A percentile compares a stretch with the other conserved stretches of the same genome.
Conservation (phyloP, 352 stramenopile genomes). For the Albugo candida region DNA sequence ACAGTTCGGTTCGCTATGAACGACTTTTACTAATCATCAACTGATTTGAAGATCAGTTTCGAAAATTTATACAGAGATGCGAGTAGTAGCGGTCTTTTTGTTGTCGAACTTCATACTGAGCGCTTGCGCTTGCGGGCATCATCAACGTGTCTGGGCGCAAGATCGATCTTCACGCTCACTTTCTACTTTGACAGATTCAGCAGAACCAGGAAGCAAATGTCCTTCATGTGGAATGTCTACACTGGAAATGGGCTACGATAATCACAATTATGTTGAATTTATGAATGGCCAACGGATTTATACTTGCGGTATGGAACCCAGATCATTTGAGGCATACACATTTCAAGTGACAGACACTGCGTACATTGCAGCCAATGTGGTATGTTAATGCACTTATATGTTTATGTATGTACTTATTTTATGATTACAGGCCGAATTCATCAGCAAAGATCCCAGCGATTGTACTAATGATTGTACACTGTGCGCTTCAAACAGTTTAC, state of each 20-base stretch:
- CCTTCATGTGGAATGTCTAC: conserved; percentile 56
- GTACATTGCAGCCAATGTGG: conserved; percentile 60
- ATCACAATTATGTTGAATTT: conserved; percentile 41
- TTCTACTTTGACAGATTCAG: too few species aligned
- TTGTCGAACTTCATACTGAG: too few species aligned
- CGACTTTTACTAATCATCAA: too few species aligned
- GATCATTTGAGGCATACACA: conserved; percentile 14
- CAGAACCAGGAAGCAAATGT: conserved; percentile 14
- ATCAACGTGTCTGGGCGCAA: too few species aligned
- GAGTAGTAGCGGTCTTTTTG: too few species aligned
- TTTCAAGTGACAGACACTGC: conserved; percentile 45
- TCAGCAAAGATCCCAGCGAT: conserved; percentile 16
- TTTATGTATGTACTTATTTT: background rate
- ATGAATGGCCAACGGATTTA: conserved; percentile 45
- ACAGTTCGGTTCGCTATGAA: too few species aligned
- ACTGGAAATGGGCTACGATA: conserved; percentile 25
- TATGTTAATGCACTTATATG: conserved; percentile 12
- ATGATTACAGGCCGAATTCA: conserved; percentile 18
- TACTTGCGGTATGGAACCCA: conserved; percentile 52
- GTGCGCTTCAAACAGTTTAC: conserved; percentile 21
- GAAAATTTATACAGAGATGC: too few species aligned
- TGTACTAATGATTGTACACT: conserved; percentile 21
- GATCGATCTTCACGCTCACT: too few species aligned
- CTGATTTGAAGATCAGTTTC: too few species aligned
- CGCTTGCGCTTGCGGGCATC: too few species aligned